These are phyloP conservation scores for Prinsepia uniflora DNA, from an alignment of 306 rosid species.

Conservation along the genomic window DNA sequence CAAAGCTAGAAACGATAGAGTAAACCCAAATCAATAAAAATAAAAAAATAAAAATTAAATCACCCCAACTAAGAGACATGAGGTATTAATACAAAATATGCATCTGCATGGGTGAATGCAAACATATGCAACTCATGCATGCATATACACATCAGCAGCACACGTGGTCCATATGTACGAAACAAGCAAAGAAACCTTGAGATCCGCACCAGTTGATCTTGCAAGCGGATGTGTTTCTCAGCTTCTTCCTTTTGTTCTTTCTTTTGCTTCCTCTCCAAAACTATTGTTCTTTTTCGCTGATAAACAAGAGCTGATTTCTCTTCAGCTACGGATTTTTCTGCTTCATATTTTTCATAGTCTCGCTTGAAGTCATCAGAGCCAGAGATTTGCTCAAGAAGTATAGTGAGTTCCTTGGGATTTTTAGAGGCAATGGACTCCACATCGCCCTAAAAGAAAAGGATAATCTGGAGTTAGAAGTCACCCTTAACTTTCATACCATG, in stretches of 20 bases:
- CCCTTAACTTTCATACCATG: slow-evolving; percentile 9
- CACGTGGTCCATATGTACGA: not conserved
- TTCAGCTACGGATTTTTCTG: slow-evolving; percentile 76
- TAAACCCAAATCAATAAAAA: too few species aligned
- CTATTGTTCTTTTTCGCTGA: slow-evolving; percentile 83
- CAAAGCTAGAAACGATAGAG: not conserved
- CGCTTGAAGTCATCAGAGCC: slow-evolving; percentile 91
- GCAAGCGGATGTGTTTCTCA: slow-evolving; percentile 82
- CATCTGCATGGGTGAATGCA: not conserved
- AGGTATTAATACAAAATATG: not conserved
- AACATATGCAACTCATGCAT: slow-evolving; percentile 4
- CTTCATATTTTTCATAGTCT: slow-evolving; percentile 85
- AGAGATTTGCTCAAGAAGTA: slow-evolving; percentile 88
- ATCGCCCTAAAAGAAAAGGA: slow-evolving; percentile 63
- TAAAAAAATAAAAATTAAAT: not conserved
- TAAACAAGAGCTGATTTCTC: slow-evolving; percentile 85
- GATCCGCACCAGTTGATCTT: slow-evolving; percentile 60
- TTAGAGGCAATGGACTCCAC: slow-evolving; percentile 98
- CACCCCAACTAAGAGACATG: not conserved
- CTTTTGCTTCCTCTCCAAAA: slow-evolving; percentile 92
- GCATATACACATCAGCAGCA: not conserved
- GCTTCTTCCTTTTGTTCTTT: slow-evolving; percentile 98
- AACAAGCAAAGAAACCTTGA: slow-evolving; percentile 13
- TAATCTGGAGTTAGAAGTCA: slow-evolving; percentile 8
- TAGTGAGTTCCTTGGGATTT: slow-evolving; percentile 89